Percentiles rank a stretch among this genome's conserved stretches.
Evolutionary conservation across 352 stramenopile genomes (phyloP).

Genomic region (Phytophthora kernoviae): DNA sequence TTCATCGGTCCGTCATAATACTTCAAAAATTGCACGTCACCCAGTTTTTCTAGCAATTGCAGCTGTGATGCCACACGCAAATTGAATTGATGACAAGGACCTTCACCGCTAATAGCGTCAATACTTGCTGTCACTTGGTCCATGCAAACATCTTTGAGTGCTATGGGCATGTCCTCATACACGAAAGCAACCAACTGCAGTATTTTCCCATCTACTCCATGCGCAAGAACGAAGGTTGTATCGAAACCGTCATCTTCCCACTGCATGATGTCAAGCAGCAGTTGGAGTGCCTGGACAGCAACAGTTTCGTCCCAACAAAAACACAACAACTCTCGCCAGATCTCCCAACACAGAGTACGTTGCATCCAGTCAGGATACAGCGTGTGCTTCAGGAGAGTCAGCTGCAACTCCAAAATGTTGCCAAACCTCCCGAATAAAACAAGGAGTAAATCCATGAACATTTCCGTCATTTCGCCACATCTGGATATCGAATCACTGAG

Average conservation of each 20-base stretch:
- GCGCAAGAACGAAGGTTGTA: constrained; percentile 25
- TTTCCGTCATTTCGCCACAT: constrained; percentile 7
- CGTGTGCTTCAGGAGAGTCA: constrained; percentile 58
- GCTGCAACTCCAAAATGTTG: constrained; percentile 40
- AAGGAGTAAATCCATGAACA: constrained; percentile 56
- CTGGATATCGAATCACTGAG: constrained; percentile 17
- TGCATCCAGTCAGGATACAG: constrained; percentile 49
- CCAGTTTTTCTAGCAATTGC: constrained; percentile 50
- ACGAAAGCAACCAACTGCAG: constrained; percentile 52
- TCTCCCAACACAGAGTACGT: constrained; percentile 48
- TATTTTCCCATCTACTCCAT: constrained; percentile 38
- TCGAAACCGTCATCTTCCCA: constrained; percentile 23
- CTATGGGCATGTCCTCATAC: constrained; percentile 41
- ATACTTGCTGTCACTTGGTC: constrained; percentile 47
- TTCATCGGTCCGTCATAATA: constrained; percentile 48
- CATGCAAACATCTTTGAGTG: constrained; percentile 53
- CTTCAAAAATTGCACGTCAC: constrained; percentile 43
- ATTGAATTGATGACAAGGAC: constrained; percentile 54
- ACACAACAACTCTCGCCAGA: constrained; percentile 68
- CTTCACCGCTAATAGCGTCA: constrained; percentile 56
- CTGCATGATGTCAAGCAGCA: constrained; percentile 42
- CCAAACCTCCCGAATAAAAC: constrained; percentile 29
- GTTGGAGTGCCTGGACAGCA: constrained; percentile 29
- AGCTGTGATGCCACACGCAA: constrained; percentile 44
- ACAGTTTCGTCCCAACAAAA: constrained; percentile 51